Evolutionary conservation across 108 stramenopile species (phyloP).

Genomic region (Cyclostephanos tholiformis): DNA sequence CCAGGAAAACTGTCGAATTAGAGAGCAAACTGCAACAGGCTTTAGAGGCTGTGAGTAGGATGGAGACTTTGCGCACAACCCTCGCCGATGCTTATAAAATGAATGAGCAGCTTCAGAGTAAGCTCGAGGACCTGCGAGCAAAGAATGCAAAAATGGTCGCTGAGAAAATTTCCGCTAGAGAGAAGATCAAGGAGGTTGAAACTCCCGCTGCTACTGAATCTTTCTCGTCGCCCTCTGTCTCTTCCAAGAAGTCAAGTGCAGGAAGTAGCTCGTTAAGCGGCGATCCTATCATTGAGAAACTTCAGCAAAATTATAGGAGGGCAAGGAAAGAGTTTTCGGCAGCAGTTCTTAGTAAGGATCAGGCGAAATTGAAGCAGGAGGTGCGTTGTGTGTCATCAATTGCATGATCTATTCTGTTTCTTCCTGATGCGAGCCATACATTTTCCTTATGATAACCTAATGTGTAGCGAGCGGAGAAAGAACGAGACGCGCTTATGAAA

Average conservation of each 20-base stretch:
- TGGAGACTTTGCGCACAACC: constrained; percentile 61
- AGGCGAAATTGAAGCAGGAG: constrained; percentile 77
- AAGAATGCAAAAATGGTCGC: constrained; percentile 70
- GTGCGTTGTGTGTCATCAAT: constrained; percentile 22
- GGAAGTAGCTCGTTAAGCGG: constrained; percentile 19
- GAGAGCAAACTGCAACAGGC: constrained; percentile 86
- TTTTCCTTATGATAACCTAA: not conserved
- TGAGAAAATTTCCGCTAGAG: constrained; percentile 46
- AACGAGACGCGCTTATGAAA: constrained; percentile 66
- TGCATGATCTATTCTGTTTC: not conserved
- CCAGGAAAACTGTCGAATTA: constrained; percentile 69
- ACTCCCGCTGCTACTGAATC: constrained; percentile 14
- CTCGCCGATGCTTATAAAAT: constrained; percentile 71
- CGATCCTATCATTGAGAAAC: constrained; percentile 59
- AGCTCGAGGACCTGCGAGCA: constrained; percentile 70
- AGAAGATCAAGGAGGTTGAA: constrained; percentile 29
- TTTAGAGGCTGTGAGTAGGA: constrained; percentile 79
- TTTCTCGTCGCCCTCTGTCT: constrained; percentile 28
- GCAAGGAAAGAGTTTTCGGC: constrained; percentile 77
- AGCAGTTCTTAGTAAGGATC: constrained; percentile 67
- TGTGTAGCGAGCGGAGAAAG: constrained; percentile 65
- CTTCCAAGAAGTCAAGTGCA: constrained; percentile 26
- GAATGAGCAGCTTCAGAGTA: constrained; percentile 71
- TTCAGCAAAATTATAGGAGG: constrained; percentile 63
- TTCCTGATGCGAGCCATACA: not conserved